A percentile compares a stretch with the other conserved stretches of the same genome.
Conservation (phyloP, 352 stramenopile genomes). For the Pseudoperonospora humuli region DNA sequence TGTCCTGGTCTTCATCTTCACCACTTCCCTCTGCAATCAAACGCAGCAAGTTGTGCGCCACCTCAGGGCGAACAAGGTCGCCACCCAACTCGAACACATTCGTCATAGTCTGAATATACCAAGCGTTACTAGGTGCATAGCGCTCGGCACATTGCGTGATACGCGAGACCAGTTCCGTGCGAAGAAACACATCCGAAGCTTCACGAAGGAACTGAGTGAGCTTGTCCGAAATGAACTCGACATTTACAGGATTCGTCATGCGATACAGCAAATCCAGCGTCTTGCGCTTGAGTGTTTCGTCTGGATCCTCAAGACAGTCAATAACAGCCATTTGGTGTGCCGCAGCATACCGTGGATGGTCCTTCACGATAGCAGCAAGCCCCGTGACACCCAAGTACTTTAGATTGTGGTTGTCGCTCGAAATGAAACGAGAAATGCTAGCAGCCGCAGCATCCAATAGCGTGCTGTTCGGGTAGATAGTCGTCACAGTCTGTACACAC, state of each 20-base stretch:
- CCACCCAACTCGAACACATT: slow-evolving; percentile 93
- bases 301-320: slow-evolving; percentile 98
- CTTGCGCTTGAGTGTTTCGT: slow-evolving; percentile 99
- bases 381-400: slow-evolving; percentile 99
- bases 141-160: slow-evolving; percentile 98
- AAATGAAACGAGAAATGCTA: slow-evolving; percentile 93
- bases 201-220: slow-evolving; percentile 94
- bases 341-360: slow-evolving; percentile 93
- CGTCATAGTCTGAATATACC: slow-evolving; percentile 98
- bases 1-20: slow-evolving; percentile 94
- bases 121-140: slow-evolving; percentile 95
- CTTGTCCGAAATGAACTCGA: slow-evolving; percentile 99
- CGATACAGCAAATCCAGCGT: slow-evolving; percentile 93
- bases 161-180: slow-evolving; percentile 93
- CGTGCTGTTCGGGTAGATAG: slow-evolving; percentile 98
- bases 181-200: slow-evolving; percentile 96
- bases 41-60: slow-evolving; percentile 97
- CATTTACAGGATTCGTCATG: slow-evolving; percentile 99
- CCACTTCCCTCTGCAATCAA: slow-evolving; percentile 97
- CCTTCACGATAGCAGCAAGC: slow-evolving; percentile 97
- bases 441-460: slow-evolving; percentile 92
- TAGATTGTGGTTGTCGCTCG: slow-evolving; percentile 94
- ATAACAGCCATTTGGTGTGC: slow-evolving; percentile 99
- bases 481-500: slow-evolving; percentile 97
- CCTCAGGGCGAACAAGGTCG: slow-evolving; percentile 95